Percentiles rank a stretch among this genome's conserved stretches.
Evolutionary conservation across 2,329 filamentous ascomycete genomes (phyloP).

Genomic region (Keithomyces neogunnii): DNA sequence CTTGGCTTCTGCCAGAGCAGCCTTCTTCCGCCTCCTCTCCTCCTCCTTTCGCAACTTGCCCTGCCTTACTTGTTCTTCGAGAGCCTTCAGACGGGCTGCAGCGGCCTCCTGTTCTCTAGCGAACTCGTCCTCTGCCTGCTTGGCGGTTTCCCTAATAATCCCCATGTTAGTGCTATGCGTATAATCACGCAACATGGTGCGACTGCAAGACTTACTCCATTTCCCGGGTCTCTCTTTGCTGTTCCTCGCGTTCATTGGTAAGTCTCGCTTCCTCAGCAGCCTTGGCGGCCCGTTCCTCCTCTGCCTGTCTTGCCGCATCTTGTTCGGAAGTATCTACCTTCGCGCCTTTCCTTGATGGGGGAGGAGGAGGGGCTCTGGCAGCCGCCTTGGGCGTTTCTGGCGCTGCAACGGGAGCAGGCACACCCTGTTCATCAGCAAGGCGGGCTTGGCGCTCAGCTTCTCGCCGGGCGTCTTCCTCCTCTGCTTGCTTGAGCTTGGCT

Average conservation of each 20-base stretch:
- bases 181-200: neutral
- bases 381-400: slow-evolving; percentile 37
- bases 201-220: slow-evolving; percentile 64
- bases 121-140: slow-evolving; percentile 70
- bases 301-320: slow-evolving; percentile 45
- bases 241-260: slow-evolving; percentile 64
- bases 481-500: slow-evolving; percentile 78
- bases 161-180: slow-evolving; percentile 16
- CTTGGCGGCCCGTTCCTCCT: slow-evolving; percentile 47
- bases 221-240: slow-evolving; percentile 62
- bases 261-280: slow-evolving; percentile 59
- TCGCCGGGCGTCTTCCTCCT: slow-evolving; percentile 85
- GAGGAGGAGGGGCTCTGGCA: slow-evolving; percentile 63
- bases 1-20: slow-evolving; percentile 74
- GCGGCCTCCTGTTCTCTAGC: slow-evolving; percentile 72
- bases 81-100: slow-evolving; percentile 71
- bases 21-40: slow-evolving; percentile 88
- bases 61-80: slow-evolving; percentile 89
- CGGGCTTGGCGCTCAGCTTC: slow-evolving; percentile 81
- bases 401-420: slow-evolving; percentile 51
- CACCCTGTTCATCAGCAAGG: slow-evolving; percentile 67
- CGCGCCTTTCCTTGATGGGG: slow-evolving; percentile 64
- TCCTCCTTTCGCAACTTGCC: slow-evolving; percentile 95
- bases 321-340: slow-evolving; percentile 52
- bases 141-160: slow-evolving; percentile 57